Base-by-base conservation (phyloP, 306 rosid genomes). In the Sindora glabra region DNA sequence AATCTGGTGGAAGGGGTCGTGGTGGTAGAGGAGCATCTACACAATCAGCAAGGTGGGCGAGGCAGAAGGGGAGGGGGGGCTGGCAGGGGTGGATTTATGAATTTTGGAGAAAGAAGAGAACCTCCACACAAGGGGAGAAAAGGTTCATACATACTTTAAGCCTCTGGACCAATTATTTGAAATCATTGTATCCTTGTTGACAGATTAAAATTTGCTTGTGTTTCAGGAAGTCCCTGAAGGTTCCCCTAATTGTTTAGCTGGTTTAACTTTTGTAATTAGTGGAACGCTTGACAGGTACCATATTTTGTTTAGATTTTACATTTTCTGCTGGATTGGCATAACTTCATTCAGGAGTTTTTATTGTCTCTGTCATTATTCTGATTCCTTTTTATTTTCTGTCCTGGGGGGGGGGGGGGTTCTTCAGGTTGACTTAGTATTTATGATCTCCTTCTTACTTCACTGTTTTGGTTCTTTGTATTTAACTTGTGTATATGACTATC, bases 41-140 rank as follows among this genome's bases (percentile, higher is more conserved):
- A 3, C 73, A 62, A 48, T 40, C 97, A 29, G 44, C 82, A 77
- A 74, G 86, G 67, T 92, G 95, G 76, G n/a, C n/a, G n/a, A n/a
- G n/a, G n/a, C n/a, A n/a, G n/a, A n/a, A 81, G 95, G 67, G 98
- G 95, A 49, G 84, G 96, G 69, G 98, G 96, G 1, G 79, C 76
- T 52, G 98, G 98, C 5, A 84, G 96, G 48, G 89, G 96, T 66
- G 98, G 96, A 23, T 89, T 86, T 78, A 83, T 86, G 98, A 92
- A 86, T 77, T 92, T 83, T 56, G 96, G 98, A 14, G 98, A 92
- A 76, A 83, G 98, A 73, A 88, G 83, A 76, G 98, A 92, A 74
- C 98, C 98, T 54, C 98, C 96, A 25, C 89, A 89, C 77, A 89
- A 86, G 69, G n/a, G 98, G 98, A 60, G 94, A 92, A 78, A 92